Evolutionary conservation across 768 basidiomycete genomes (phyloP).

Genomic region (Cytidiella melzeri): DNA sequence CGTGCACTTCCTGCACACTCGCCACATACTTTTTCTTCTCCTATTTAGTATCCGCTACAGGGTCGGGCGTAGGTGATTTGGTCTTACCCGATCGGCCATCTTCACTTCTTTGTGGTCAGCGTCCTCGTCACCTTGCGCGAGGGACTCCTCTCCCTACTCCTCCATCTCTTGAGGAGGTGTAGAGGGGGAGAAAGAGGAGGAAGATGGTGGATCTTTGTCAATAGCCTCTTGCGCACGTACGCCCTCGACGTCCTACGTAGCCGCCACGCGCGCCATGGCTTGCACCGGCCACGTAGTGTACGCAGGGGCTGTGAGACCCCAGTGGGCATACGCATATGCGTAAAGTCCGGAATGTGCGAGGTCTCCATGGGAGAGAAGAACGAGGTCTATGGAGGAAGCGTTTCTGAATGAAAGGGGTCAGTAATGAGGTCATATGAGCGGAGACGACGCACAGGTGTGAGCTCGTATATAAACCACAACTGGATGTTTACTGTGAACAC

Average conservation of each 20-base stretch:
- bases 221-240: conserved; percentile 66
- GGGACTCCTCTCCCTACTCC: conserved; percentile 15
- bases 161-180: neutral
- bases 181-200: conserved; percentile 11
- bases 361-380: conserved; percentile 92
- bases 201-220: conserved; percentile 35
- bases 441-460: too few species aligned
- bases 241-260: conserved; percentile 81
- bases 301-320: conserved; percentile 84
- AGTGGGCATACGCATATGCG: conserved; percentile 83
- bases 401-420: conserved; percentile 43
- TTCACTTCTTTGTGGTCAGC: too few species aligned
- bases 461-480: too few species aligned
- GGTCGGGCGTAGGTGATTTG: too few species aligned
- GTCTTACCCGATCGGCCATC: too few species aligned
- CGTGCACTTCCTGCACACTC: conserved; percentile 79
- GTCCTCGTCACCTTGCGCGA: conserved; percentile 18
- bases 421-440: too few species aligned
- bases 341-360: conserved; percentile 87
- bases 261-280: conserved; percentile 90
- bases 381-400: conserved; percentile 80
- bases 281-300: conserved; percentile 95
- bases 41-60: neutral
- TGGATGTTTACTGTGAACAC: too few species aligned
- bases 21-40: conserved; percentile 59